Evolutionary conservation across 2,329 filamentous ascomycete species (phyloP).

Genomic region (Fusarium annulatum): DNA sequence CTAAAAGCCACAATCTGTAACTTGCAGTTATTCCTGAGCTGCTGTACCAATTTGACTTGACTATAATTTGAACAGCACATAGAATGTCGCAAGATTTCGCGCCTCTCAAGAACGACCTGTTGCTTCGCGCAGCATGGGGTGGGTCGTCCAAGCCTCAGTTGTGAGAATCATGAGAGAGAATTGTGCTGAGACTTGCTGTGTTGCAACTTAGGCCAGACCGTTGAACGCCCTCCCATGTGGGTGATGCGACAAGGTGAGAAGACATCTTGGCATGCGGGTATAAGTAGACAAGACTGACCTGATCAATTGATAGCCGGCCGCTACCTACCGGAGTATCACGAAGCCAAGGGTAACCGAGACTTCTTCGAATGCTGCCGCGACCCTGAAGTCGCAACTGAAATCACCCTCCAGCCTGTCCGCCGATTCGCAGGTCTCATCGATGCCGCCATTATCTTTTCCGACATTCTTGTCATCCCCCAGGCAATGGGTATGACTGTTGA

Average conservation of each 20-base stretch:
- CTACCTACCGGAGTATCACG: constrained; percentile 97
- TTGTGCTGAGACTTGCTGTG: constrained; percentile 36
- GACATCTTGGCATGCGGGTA: not conserved
- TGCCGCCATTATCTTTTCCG: constrained; percentile 98
- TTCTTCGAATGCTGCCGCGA: constrained; percentile 98
- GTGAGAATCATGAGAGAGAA: constrained; percentile 20
- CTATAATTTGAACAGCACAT: constrained; percentile 38
- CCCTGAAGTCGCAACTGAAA: constrained; percentile 89
- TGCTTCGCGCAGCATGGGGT: constrained; percentile 92
- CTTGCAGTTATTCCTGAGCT: constrained; percentile 12
- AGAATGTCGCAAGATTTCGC: constrained; percentile 79
- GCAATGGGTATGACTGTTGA: constrained; percentile 98
- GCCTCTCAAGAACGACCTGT: constrained; percentile 90
- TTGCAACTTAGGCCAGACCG: constrained; percentile 75
- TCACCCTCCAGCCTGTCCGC: constrained; percentile 95
- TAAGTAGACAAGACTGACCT: constrained; percentile 1
- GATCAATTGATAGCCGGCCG: constrained; percentile 75
- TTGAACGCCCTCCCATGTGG: constrained; percentile 96
- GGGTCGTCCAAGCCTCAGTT: constrained; percentile 45
- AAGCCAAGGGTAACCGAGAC: constrained; percentile 89
- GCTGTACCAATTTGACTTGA: constrained; percentile 2
- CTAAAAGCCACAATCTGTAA: constrained; percentile 21
- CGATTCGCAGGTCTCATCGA: constrained; percentile 91
- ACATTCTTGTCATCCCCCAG: constrained; percentile 97
- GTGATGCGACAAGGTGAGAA: constrained; percentile 95